Conservation (phyloP, 1,139 yeast genomes). For the Sugiyamaella japonica region DNA sequence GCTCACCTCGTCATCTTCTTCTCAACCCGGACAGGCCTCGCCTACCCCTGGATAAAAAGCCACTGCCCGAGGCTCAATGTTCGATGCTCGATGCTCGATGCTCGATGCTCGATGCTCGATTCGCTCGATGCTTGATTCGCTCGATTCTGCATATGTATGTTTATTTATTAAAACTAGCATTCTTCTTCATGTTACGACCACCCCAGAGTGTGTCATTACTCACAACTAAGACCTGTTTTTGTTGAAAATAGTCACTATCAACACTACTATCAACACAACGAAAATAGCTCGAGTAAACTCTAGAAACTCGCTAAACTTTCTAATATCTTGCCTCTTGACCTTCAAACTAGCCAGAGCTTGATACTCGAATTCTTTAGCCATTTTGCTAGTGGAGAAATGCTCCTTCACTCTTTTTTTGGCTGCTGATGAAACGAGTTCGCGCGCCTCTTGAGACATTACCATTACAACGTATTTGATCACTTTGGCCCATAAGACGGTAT, state of each 20-base stretch:
- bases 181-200: neutral
- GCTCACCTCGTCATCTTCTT: neutral
- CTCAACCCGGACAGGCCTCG: constrained; percentile 4
- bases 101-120: no score
- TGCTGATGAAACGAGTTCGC: constrained; percentile 46
- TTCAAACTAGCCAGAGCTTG: constrained; percentile 19
- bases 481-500: constrained; percentile 61
- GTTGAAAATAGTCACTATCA: constrained; percentile 14
- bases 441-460: constrained; percentile 39
- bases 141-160: constrained; percentile 7
- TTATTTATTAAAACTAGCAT: constrained; percentile 15
- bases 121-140: no score
- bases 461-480: constrained; percentile 50
- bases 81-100: no score
- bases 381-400: constrained; percentile 59
- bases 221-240: no score
- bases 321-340: constrained; percentile 27
- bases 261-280: constrained; percentile 12
- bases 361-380: constrained; percentile 57
- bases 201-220: no score
- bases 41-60: constrained; percentile 1
- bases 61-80: no score
- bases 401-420: constrained; percentile 55
- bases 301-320: constrained; percentile 5
- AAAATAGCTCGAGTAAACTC: constrained; percentile 14